A percentile compares a stretch with the other conserved stretches of the same genome.
These are phyloP conservation scores for Solanum piurae DNA, from an alignment of 257 asterid species.

Conservation along the genomic window DNA sequence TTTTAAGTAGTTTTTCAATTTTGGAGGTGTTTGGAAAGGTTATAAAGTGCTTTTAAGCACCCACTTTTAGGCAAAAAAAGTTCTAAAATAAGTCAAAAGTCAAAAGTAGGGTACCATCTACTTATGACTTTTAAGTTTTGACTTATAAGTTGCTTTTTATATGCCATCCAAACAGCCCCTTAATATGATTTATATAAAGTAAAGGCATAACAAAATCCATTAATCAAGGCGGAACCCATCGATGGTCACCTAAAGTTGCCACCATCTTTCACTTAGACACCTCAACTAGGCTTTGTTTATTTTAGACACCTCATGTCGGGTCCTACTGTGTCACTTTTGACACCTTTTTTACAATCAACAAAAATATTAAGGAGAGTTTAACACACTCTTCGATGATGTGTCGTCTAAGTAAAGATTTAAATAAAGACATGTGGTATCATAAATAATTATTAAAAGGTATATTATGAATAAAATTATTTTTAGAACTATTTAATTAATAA, in stretches of 20 bases:
- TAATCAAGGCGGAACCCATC: background rate
- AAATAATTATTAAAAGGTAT: background rate
- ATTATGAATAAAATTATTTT: too few species aligned
- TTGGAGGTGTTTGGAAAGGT: background rate
- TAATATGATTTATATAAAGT: background rate
- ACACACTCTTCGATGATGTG: background rate
- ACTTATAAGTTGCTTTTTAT: background rate
- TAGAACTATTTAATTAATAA: too few species aligned
- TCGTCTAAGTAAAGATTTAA: background rate
- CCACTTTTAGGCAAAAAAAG: background rate
- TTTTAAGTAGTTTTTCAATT: background rate
- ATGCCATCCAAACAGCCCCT: background rate
- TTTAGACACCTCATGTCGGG: background rate
- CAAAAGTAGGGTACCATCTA: background rate
- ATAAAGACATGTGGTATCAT: background rate
- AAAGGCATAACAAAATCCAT: background rate
- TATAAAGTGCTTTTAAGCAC: background rate
- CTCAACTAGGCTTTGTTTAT: background rate
- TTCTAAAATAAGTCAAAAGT: background rate
- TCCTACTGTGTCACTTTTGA: background rate
- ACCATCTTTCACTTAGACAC: background rate
- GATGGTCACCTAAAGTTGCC: background rate
- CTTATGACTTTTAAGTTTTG: background rate
- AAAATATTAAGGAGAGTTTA: background rate
- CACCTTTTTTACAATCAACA: background rate